Evolutionary conservation across 2,329 filamentous ascomycete species (phyloP).

Genomic region (Hirsutella thompsonii): DNA sequence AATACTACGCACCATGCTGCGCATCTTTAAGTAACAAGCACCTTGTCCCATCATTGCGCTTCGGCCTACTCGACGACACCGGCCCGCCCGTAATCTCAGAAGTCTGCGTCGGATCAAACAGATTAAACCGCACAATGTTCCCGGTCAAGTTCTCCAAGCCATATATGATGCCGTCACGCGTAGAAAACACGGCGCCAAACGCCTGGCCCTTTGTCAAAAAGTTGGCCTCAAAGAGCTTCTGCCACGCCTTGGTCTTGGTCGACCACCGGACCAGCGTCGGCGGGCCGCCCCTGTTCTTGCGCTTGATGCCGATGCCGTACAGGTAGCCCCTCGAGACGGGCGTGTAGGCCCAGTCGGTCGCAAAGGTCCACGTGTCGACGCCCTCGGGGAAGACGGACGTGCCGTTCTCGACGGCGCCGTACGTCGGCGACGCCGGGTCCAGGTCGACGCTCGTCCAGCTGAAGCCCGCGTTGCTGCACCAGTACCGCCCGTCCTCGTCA

Average conservation of each 20-base stretch:
- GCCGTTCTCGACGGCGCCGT: not conserved
- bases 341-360: constrained; percentile 2
- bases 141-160: constrained; percentile 1
- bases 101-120: not conserved
- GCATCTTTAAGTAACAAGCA: not conserved
- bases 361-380: not conserved
- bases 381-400: not conserved
- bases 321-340: not conserved
- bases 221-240: not conserved
- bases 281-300: not conserved
- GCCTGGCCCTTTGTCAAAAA: not conserved
- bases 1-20: not conserved
- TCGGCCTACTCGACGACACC: not conserved
- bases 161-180: constrained; percentile 3
- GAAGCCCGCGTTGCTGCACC: not conserved
- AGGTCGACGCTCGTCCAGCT: constrained; percentile 2
- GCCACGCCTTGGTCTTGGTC: not conserved
- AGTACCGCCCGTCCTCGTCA: constrained; percentile 2
- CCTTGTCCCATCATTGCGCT: not conserved
- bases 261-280: constrained; percentile 1
- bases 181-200: constrained; percentile 4
- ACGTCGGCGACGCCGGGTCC: not conserved
- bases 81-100: not conserved
- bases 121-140: not conserved
- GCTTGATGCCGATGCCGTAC: constrained; percentile 1